Evolutionary conservation across 2,329 filamentous ascomycete genomes (phyloP).

Genomic region (Fusarium keratoplasticum): DNA sequence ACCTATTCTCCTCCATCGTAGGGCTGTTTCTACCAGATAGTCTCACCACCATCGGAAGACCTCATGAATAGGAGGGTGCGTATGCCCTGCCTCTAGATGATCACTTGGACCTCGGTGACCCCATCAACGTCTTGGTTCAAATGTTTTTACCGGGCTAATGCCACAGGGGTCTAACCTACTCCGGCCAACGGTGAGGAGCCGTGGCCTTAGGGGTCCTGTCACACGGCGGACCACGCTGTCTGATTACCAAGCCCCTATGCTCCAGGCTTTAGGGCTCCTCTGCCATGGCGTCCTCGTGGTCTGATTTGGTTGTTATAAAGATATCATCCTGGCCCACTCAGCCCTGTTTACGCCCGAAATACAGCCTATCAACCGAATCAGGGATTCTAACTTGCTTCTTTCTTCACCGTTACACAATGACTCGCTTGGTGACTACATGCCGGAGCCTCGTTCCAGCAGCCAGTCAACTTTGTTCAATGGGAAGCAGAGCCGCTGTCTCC

Average conservation of each 20-base stretch:
- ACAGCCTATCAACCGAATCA: not conserved
- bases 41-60: slow-evolving; percentile 11
- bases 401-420: not conserved
- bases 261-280: not conserved
- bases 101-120: not conserved
- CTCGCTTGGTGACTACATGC: not conserved
- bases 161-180: not conserved
- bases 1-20: not conserved
- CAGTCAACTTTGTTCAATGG: not conserved
- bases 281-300: not conserved
- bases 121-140: slow-evolving; percentile 3
- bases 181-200: not conserved
- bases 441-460: not conserved
- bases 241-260: slow-evolving; percentile 10
- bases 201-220: not conserved
- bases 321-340: not conserved
- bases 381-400: not conserved
- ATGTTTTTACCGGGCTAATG: not conserved
- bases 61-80: not conserved
- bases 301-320: slow-evolving; percentile 11
- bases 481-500: not conserved
- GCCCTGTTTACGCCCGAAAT: slow-evolving; percentile 2
- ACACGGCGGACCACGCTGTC: not conserved
- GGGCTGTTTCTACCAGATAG: not conserved
- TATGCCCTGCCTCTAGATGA: not conserved